Evolutionary conservation across 768 basidiomycete species (phyloP).

Genomic region (Lactarius pseudohatsudake): DNA sequence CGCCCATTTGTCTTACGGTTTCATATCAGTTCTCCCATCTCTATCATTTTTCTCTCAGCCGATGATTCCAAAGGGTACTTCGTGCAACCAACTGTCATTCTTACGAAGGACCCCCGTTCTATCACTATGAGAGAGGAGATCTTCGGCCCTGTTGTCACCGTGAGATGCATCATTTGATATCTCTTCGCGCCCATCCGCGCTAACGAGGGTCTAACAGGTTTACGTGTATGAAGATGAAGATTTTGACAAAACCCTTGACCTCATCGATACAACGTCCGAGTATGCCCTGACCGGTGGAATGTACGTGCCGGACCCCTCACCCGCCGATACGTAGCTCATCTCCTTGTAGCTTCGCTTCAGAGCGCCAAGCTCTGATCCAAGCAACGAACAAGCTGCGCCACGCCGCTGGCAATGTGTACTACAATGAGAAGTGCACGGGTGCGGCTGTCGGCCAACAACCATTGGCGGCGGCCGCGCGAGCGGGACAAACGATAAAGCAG

Average conservation of each 20-base stretch:
- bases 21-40: background rate
- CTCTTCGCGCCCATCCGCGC: background rate
- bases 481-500: conserved; percentile 98
- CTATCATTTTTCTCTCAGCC: conserved; percentile 40
- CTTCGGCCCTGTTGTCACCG: conserved; percentile 94
- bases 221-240: conserved; percentile 88
- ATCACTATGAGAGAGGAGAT: conserved; percentile 94
- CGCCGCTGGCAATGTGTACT: conserved; percentile 95
- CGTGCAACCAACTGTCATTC: conserved; percentile 90
- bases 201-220: conserved; percentile 45
- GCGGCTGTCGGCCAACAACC: conserved; percentile 99
- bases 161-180: conserved; percentile 35
- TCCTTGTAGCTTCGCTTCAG: conserved; percentile 67
- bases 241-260: conserved; percentile 80
- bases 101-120: conserved; percentile 86
- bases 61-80: conserved; percentile 94
- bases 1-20: background rate
- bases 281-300: conserved; percentile 97
- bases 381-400: conserved; percentile 85
- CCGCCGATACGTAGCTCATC: conserved; percentile 23
- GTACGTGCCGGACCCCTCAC: conserved; percentile 46
- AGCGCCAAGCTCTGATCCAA: conserved; percentile 74
- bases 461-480: conserved; percentile 88
- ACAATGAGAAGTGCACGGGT: conserved; percentile 97
- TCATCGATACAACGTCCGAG: conserved; percentile 81